Percentiles rank a stretch among this genome's conserved stretches.
These are phyloP conservation scores for Hyaloperonospora arabidopsidis DNA, from an alignment of 352 stramenopile species.

Conservation along the genomic window DNA sequence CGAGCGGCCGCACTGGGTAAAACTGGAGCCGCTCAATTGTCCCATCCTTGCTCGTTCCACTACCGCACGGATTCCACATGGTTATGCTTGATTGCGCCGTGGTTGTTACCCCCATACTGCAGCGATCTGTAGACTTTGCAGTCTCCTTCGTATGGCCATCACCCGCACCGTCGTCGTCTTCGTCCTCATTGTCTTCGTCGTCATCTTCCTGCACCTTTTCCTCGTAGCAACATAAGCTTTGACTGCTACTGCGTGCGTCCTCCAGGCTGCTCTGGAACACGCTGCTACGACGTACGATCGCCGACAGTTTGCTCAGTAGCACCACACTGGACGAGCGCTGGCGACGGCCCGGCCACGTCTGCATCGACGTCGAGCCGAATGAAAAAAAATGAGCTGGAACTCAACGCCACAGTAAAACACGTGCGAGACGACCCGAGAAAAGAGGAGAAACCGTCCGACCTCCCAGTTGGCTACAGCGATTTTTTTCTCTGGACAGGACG, in stretches of 20 bases:
- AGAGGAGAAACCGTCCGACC: constrained; percentile 21
- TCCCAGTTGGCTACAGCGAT: background rate
- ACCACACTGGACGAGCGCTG: constrained; percentile 38
- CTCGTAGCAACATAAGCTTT: constrained; percentile 8
- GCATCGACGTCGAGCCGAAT: constrained; percentile 14
- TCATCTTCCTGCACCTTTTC: constrained; percentile 19
- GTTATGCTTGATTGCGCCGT: constrained; percentile 19
- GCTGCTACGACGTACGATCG: constrained; percentile 41
- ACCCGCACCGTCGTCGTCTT: constrained; percentile 18
- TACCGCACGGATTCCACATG: constrained; percentile 18
- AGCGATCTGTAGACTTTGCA: background rate
- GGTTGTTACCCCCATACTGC: constrained; percentile 16
- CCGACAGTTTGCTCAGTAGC: constrained; percentile 40
- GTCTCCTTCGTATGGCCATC: background rate
- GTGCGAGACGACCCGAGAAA: background rate
- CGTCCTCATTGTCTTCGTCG: constrained; percentile 1
- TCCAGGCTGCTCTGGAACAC: constrained; percentile 26
- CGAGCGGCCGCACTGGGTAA: constrained; percentile 26
- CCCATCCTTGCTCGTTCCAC: constrained; percentile 1
- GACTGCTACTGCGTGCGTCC: constrained; percentile 17
- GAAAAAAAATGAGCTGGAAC: constrained; percentile 2
- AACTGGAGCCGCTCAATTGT: constrained; percentile 28
- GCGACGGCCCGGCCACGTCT: constrained; percentile 25
- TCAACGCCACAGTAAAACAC: background rate
- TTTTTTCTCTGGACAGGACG: constrained; percentile 14